These are phyloP conservation scores for Silene noctiflora DNA, from an alignment of 179 eudicot genomes.

Conservation along the genomic window DNA sequence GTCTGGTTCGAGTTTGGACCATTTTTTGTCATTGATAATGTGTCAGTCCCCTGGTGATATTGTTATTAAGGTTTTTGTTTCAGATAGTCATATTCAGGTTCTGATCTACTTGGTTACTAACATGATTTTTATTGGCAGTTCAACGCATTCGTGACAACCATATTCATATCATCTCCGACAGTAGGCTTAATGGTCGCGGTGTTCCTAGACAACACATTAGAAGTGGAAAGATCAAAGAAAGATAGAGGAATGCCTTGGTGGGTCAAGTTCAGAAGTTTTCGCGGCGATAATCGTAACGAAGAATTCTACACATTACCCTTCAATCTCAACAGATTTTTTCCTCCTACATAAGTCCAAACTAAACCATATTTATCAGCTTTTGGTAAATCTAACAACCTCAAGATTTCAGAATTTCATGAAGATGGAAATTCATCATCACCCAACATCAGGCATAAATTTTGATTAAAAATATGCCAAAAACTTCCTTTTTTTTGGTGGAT, in stretches of 20 bases:
- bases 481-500: slow-evolving; percentile 25
- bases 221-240: slow-evolving; percentile 85
- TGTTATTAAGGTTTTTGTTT: no score
- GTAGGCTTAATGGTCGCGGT: slow-evolving; percentile 84
- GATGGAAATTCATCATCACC: slow-evolving; percentile 15
- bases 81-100: no score
- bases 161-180: slow-evolving; percentile 81
- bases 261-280: slow-evolving; percentile 91
- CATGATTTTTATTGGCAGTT: slow-evolving; percentile 53
- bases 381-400: slow-evolving; percentile 20
- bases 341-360: slow-evolving; percentile 61
- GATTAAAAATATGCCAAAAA: slow-evolving; percentile 12
- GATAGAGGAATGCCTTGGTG: slow-evolving; percentile 99
- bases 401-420: slow-evolving; percentile 1
- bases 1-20: no score
- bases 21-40: no score
- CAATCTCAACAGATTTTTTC: slow-evolving; percentile 96
- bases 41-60: no score
- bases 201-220: slow-evolving; percentile 86
- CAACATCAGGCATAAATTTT: slow-evolving; percentile 24
- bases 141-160: slow-evolving; percentile 80
- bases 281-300: slow-evolving; percentile 91
- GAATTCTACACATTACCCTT: slow-evolving; percentile 96
- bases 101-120: background rate
- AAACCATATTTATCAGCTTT: slow-evolving; percentile 11